phyloP scores from a whole-genome alignment of 164 flowering plant species.

The Sedum album region DNA sequence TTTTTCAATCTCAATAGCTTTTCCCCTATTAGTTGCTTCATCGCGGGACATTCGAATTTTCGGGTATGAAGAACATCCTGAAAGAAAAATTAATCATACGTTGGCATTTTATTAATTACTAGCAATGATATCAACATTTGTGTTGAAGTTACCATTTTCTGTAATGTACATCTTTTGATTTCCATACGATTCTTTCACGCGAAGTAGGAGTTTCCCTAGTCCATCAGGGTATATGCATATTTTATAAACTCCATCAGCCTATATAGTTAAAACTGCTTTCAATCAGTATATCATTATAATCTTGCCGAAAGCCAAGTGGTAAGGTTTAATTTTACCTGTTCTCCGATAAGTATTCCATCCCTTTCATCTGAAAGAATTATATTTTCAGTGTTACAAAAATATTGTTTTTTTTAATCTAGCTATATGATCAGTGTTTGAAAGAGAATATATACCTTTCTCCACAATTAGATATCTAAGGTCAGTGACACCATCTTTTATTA shows the following conservation, averaged over 20 bases:
- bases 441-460: neutral
- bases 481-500: neutral
- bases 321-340: slow-evolving; percentile 11
- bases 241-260: slow-evolving; percentile 1
- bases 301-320: too few species aligned
- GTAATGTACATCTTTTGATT: slow-evolving; percentile 20
- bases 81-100: neutral
- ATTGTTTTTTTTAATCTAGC: too few species aligned
- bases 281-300: neutral
- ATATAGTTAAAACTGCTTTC: neutral
- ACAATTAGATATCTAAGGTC: neutral
- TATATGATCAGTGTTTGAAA: too few species aligned
- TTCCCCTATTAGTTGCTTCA: neutral
- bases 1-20: neutral
- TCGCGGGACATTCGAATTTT: slow-evolving; percentile 1
- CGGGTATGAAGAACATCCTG: slow-evolving; percentile 8
- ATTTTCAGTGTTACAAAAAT: too few species aligned
- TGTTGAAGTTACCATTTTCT: slow-evolving; percentile 21
- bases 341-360: slow-evolving; percentile 22
- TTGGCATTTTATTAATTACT: too few species aligned
- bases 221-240: slow-evolving; percentile 16
- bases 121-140: too few species aligned
- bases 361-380: slow-evolving; percentile 13
- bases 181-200: slow-evolving; percentile 13
- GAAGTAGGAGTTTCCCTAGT: slow-evolving; percentile 11